phyloP scores from a whole-genome alignment of 257 asterid genomes.

The Salvia hispanica region DNA sequence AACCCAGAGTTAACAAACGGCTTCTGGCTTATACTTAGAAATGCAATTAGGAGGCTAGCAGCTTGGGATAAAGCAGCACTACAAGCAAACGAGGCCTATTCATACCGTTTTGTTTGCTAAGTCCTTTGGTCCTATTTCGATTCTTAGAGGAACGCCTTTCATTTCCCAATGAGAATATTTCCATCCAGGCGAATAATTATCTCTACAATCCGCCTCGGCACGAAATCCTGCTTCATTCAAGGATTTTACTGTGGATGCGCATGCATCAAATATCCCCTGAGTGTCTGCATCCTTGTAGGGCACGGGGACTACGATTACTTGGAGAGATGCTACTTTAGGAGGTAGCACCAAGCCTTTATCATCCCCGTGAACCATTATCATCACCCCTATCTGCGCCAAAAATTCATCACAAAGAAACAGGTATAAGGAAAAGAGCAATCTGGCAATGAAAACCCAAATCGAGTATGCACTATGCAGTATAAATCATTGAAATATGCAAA shows the following conservation, averaged over 20 bases:
- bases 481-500: not conserved
- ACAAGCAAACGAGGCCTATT: not conserved
- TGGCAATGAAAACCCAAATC: not conserved
- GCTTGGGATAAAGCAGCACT: not conserved
- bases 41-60: not conserved
- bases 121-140: conserved; percentile 98
- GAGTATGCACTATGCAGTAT: not conserved
- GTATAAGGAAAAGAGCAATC: conserved; percentile 7
- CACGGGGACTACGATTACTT: conserved; percentile 84
- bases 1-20: no score
- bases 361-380: conserved; percentile 97
- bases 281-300: conserved; percentile 93
- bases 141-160: conserved; percentile 98
- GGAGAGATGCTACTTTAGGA: conserved; percentile 89
- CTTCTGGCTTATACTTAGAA: not conserved
- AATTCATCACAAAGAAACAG: conserved; percentile 12
- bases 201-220: conserved; percentile 86
- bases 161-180: conserved; percentile 98
- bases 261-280: conserved; percentile 85
- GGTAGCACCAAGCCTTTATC: conserved; percentile 95
- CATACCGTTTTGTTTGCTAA: conserved; percentile 80
- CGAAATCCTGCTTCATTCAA: conserved; percentile 78
- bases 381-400: conserved; percentile 81
- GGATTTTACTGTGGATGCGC: conserved; percentile 64
- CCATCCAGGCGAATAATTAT: conserved; percentile 98